Evolutionary conservation across 176 grass and related monocot species (phyloP).

Genomic region (Melocanna baccifera): DNA sequence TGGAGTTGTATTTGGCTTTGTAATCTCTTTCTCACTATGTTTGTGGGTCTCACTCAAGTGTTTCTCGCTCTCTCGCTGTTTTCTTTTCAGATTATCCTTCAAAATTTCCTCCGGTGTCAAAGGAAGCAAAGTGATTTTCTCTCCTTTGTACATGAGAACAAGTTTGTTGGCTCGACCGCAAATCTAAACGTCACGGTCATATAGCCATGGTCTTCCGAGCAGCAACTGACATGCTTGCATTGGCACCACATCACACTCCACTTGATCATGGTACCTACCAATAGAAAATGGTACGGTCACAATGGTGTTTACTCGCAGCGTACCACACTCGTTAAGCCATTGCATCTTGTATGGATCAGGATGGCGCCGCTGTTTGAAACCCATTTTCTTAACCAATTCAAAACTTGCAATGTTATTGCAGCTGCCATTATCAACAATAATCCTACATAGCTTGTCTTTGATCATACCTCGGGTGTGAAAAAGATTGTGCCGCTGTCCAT

Average conservation of each 20-base stretch:
- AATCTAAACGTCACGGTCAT: not conserved
- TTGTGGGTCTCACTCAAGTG: not conserved
- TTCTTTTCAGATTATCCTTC: not conserved
- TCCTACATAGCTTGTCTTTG: too few species aligned
- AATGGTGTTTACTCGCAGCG: not conserved
- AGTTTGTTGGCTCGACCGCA: not conserved
- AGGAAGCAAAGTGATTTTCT: not conserved
- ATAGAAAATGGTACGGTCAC: not conserved
- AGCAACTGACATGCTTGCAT: not conserved
- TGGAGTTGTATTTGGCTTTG: not conserved
- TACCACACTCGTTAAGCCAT: not conserved
- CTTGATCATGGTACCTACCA: not conserved
- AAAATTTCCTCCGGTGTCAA: not conserved
- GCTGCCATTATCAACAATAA: too few species aligned
- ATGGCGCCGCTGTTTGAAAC: too few species aligned
- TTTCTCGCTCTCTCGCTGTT: not conserved
- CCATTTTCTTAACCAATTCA: too few species aligned
- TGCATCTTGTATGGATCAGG: too few species aligned
- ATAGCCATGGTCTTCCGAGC: not conserved
- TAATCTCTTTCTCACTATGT: not conserved
- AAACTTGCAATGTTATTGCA: too few species aligned
- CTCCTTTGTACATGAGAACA: not conserved
- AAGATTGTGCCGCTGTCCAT: too few species aligned
- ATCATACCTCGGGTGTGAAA: too few species aligned
- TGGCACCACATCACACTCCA: not conserved